Percentiles rank a stretch among this genome's conserved stretches.
Evolutionary conservation across 75 land plant genomes (phyloP).

Genomic region (Pinus albicaulis): DNA sequence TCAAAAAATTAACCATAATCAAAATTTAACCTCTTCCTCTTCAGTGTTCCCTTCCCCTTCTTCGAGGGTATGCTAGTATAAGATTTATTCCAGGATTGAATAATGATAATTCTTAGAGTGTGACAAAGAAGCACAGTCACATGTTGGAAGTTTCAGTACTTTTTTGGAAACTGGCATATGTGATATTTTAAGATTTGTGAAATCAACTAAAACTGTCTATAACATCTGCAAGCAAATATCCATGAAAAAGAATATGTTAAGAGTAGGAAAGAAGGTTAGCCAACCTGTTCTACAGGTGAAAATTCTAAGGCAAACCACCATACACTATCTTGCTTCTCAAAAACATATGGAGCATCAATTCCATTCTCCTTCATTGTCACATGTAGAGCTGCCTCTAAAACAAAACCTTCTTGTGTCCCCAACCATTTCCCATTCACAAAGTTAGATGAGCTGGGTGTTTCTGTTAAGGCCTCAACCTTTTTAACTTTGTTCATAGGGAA

Average conservation of each 20-base stretch:
- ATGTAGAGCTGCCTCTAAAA: slow-evolving; percentile 28
- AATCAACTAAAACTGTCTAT: too few relatives aligned
- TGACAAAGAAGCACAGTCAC: too few relatives aligned
- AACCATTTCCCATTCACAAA: slow-evolving; percentile 19
- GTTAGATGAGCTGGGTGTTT: slow-evolving; percentile 14
- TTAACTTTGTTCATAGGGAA: slow-evolving; percentile 38
- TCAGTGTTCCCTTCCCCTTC: too few relatives aligned
- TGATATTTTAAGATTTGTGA: too few relatives aligned
- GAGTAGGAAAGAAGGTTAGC: not conserved
- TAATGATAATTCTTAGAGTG: too few relatives aligned
- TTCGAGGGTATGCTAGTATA: too few relatives aligned
- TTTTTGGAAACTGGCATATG: too few relatives aligned
- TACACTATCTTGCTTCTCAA: slow-evolving; percentile 36
- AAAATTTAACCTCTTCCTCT: too few relatives aligned
- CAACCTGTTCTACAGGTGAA: slow-evolving; percentile 18
- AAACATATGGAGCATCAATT: slow-evolving; percentile 38
- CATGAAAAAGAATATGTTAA: not conserved
- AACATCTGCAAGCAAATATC: too few relatives aligned
- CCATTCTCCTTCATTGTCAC: slow-evolving; percentile 46
- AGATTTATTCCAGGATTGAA: too few relatives aligned
- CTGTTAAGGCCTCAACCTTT: slow-evolving; percentile 27
- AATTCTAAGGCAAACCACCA: slow-evolving; percentile 45
- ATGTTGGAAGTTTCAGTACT: too few relatives aligned
- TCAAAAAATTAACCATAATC: too few relatives aligned
- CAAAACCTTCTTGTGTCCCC: slow-evolving; percentile 35